phyloP scores from a whole-genome alignment of 2,329 filamentous ascomycete species.

The Stylonectria norvegica region DNA sequence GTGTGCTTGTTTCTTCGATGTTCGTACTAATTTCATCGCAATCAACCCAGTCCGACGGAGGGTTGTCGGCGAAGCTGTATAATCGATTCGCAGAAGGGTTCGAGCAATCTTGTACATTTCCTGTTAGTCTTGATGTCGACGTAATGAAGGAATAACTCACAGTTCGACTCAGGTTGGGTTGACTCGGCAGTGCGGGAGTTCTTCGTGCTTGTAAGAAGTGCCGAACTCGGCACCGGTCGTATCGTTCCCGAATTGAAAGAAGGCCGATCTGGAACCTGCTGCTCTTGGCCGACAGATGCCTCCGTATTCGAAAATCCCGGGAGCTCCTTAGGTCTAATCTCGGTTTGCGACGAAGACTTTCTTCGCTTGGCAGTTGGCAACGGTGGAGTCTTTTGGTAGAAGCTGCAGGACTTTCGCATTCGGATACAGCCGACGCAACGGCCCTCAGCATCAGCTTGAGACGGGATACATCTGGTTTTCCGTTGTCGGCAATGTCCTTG shows the following conservation, averaged over 20 bases:
- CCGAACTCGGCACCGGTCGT: conserved; percentile 45
- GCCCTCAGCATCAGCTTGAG: conserved; percentile 66
- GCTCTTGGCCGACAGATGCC: conserved; percentile 39
- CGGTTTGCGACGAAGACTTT: conserved; percentile 39
- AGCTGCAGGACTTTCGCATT: conserved; percentile 91
- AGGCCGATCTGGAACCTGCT: conserved; percentile 38
- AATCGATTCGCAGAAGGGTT: conserved; percentile 10
- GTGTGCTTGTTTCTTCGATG: conserved; percentile 39
- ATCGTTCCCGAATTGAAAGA: conserved; percentile 44
- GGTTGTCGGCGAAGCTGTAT: conserved; percentile 35
- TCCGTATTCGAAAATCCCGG: conserved; percentile 51
- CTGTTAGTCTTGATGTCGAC: conserved; percentile 7
- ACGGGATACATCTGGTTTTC: conserved; percentile 87
- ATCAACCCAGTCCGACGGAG: conserved; percentile 45
- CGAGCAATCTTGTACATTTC: conserved; percentile 8
- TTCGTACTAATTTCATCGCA: too few species aligned
- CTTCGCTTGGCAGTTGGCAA: conserved; percentile 47
- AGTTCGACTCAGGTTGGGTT: conserved; percentile 39
- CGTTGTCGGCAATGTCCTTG: conserved; percentile 85
- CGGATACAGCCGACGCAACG: conserved; percentile 91
- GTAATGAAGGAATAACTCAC: conserved; percentile 36
- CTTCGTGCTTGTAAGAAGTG: conserved; percentile 41
- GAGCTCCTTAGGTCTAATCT: conserved; percentile 37
- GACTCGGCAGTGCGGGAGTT: conserved; percentile 36
- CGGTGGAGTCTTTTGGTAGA: conserved; percentile 72